Evolutionary conservation across 176 grass and related monocot species (phyloP), one percentile per base, ranked within the genome.

Genomic region (Rhynchospora breviuscula): DNA sequence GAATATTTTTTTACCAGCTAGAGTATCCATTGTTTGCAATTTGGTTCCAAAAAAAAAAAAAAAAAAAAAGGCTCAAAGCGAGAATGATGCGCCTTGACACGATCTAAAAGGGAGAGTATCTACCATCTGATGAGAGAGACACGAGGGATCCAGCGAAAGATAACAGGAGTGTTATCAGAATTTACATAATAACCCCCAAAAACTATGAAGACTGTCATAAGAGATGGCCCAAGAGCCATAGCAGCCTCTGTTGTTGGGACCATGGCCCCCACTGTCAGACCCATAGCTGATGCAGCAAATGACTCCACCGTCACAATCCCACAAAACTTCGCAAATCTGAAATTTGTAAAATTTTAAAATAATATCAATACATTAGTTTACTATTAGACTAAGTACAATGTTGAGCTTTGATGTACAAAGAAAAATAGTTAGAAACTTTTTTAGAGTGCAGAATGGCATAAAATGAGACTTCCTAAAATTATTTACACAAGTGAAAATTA

Each of bases 131-230:
- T 98, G 56, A 98, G 89, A 61, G 91, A 98, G 29, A 88, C 91
- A 71, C 47, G 90, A 40, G 95, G 95, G 45, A 98, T 98, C 89
- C 95, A 98, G 13, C 92, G 91, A 79, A 98, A 98, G 58, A 98
- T 82, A 59, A 91, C 64, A 1, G 91, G 93, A 5, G 95, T 95
- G 84, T 98, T 98, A 43, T 95, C 93, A 78, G 89, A 82, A 73
- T 95, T 98, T 47, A 95, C 95, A 91, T 95, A 98, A 85, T 95
- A 98, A 23, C 95, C 95, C 59, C 95, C 95, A 67, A 98, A 98
- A 58, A 95, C 95, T 51, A 98, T 98, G 90, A 98, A 95, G 35
- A 98, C 92, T 0, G 95, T 98, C 95, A 98, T 98, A 73, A 98
- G 91, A 45, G 91, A 98, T 83, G 95, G 95, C 0, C 95, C 95